These are phyloP conservation scores for Senna tora DNA, from an alignment of 306 rosid species.

Conservation along the genomic window DNA sequence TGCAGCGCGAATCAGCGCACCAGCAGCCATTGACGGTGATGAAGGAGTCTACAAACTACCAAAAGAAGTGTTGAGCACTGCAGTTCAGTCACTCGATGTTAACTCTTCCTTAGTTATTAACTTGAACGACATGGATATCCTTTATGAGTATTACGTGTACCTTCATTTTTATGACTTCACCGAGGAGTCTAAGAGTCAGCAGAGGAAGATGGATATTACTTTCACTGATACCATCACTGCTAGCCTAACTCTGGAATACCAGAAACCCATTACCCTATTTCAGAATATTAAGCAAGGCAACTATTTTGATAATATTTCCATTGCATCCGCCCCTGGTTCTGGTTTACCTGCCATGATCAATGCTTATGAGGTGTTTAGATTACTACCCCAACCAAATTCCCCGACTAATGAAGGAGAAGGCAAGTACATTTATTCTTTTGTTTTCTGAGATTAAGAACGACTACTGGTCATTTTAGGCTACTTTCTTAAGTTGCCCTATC, in stretches of 20 bases:
- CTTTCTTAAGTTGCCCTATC: too few species aligned
- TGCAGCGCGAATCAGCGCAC: background rate
- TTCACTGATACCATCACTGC: background rate
- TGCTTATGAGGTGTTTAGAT: conserved; percentile 30
- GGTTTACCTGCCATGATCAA: conserved; percentile 28
- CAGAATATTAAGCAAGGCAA: too few species aligned
- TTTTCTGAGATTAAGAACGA: too few species aligned
- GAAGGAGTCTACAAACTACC: conserved; percentile 1
- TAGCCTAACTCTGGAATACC: background rate
- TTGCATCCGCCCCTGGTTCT: background rate
- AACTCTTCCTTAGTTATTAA: background rate
- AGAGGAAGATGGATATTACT: conserved; percentile 14
- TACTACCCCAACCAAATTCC: background rate
- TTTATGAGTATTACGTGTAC: background rate
- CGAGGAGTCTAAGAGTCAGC: background rate
- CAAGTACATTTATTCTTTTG: background rate
- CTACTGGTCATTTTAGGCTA: too few species aligned
- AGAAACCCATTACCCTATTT: background rate
- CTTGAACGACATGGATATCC: too few species aligned
- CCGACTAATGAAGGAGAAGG: conserved; percentile 24
- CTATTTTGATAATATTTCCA: too few species aligned
- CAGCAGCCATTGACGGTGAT: background rate
- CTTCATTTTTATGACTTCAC: background rate
- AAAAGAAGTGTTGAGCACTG: conserved; percentile 21
- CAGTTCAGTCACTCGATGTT: background rate